Evolutionary conservation across 169 alveolate genomes (phyloP).

Genomic region (Plasmodium vivax): DNA sequence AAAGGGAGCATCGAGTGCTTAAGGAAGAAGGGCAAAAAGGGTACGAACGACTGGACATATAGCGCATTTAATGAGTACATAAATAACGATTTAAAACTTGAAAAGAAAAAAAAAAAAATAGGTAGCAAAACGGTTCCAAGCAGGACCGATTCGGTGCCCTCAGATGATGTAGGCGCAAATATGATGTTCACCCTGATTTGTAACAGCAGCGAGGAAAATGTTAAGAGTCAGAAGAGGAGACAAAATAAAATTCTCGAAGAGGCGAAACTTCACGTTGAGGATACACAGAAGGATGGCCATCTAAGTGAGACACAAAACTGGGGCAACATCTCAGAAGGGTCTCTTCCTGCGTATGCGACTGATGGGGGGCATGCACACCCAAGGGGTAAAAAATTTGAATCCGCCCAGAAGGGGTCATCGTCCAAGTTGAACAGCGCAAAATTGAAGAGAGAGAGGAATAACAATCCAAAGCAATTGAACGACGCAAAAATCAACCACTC

Average conservation of each 20-base stretch:
- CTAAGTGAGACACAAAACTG: neutral
- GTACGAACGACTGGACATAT: neutral
- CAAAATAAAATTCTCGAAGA: neutral
- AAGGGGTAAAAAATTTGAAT: neutral
- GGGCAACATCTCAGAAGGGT: neutral
- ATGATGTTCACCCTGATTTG: neutral
- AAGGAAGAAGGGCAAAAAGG: slow-evolving; percentile 12
- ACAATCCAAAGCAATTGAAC: neutral
- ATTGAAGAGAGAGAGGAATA: neutral
- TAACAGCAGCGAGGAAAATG: neutral
- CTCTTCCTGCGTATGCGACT: neutral
- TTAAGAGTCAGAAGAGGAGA: neutral
- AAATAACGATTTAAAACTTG: slow-evolving; percentile 13
- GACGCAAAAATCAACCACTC: neutral
- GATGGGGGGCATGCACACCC: neutral
- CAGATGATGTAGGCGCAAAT: neutral
- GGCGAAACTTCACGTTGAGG: neutral
- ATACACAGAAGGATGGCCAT: neutral
- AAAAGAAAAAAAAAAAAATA: neutral
- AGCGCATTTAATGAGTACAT: slow-evolving; percentile 20
- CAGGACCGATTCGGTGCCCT: neutral
- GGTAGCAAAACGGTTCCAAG: neutral
- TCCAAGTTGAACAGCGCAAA: neutral
- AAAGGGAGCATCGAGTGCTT: slow-evolving; percentile 17
- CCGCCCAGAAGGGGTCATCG: neutral